Base-by-base conservation (phyloP, 2,329 filamentous ascomycete genomes). In the Sclerotinia minor region DNA sequence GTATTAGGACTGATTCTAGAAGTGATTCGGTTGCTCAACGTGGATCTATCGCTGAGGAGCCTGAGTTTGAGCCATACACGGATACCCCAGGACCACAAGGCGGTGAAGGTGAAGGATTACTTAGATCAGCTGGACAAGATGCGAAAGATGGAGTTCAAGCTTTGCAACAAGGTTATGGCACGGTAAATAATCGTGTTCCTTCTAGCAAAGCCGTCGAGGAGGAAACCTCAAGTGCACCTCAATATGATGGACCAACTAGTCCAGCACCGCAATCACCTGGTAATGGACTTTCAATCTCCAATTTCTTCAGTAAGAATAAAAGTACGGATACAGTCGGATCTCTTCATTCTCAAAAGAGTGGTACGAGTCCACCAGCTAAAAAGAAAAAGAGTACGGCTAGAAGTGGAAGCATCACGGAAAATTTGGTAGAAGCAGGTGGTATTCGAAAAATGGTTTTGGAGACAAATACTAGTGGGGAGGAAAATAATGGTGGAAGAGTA, bases 351-450 rank as follows among this genome's bases (percentile, higher is more conserved):
- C 72, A 71, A 47, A 59, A 47, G 19, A 65, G 64, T 11, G 73
- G 71, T n/a, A 72, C 71, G 67, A 77, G 73, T 65, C 76, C 72
- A 74, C 44, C 44, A n/a, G 17, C 38, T 45, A 55, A 32, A 35
- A 74, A 76, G 24, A 79, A 79, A 61, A 80, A 80, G 45, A 81
- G 84, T 11, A 81, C 83, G 5, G 87, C 88, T 7, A 83, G 90
- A 67, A 92, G 88, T 72, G 91, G 91, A 38, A 92, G 89, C 76
- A 92, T 94, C 73, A 92, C 90, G 0, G 90, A 94, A 78, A 91
- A 90, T 69, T 81, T 91, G n/a, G 81, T 93, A 67, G 89, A 94
- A 74, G 82, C 89, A 2, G 87, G 89, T 67, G 91, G 91, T 2
- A 84, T 93, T 64, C 86, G 87, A 71, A 94, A 94, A 79, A 86